Evolutionary conservation across 805 yeast genomes (phyloP), one percentile per base, ranked within the genome.

Genomic region (Brettanomyces sp.): DNA sequence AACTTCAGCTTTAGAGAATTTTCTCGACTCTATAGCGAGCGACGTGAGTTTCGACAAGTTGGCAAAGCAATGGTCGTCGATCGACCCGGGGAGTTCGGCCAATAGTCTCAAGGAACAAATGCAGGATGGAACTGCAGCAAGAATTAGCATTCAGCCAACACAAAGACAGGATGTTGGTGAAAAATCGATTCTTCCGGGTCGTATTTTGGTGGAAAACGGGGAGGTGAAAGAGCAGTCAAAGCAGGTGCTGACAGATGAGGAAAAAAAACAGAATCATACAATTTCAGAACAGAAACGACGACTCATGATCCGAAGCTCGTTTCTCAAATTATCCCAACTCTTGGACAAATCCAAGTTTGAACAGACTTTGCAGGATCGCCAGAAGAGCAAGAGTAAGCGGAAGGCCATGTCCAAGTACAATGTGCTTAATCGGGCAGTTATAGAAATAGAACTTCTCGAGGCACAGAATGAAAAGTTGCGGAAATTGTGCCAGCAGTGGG

Each of bases 241-340:
- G 34, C 33, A 25, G 34, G 21, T 24, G 14, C 56, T 67, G 23
- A 47, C 60, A 5, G 59, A 56, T 39, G 59, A 63, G 39, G 69
- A 69, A 48, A 65, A 62, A 46, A 55, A 68, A 40, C 43, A 51
- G 32, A 59, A 64, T 44, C 73, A 69, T 52, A 62, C 68, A 8
- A 54, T 60, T 22, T 61, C 67, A 23, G 73, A 69, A 52, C 70
- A 68, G 49, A 59, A 58, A 46, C 53, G 73, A 30, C 55, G 73
- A 39, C 53, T 56, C 36, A 52, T 58, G 45, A 68, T 69, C 23
- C 66, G 63, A 46, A 57, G 55, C 12, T 65, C 73, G 3, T 69
- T 64, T 49, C 69, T 67, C 37, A 39, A 54, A 13, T 52, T 69
- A 21, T 58, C 64, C 23, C 51, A 46, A 3, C 51, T 63, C 8